Conservation (phyloP, 345 rosid species). For the Mangifera indica region DNA sequence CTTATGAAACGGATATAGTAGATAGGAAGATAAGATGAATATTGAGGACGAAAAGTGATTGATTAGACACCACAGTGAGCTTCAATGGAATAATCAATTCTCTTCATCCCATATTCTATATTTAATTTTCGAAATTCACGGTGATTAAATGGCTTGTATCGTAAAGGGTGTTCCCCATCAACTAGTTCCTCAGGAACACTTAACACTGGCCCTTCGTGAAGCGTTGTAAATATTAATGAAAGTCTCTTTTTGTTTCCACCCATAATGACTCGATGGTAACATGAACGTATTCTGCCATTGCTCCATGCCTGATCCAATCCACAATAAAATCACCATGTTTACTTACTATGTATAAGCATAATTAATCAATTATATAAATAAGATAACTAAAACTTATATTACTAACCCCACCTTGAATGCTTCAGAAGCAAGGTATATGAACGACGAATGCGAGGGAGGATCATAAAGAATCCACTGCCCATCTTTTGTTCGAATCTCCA, state of each 20-base stretch:
- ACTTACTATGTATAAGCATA: too few relatives aligned
- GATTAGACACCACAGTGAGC: not conserved
- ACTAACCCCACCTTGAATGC: constrained; percentile 6
- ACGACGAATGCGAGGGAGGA: constrained; percentile 9
- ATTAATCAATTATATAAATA: too few relatives aligned
- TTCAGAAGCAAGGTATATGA: constrained; percentile 12
- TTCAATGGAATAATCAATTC: not conserved
- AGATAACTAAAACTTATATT: too few relatives aligned
- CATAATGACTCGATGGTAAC: constrained; percentile 11
- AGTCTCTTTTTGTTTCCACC: not conserved
- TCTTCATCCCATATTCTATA: not conserved
- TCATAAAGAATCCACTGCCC: constrained; percentile 27
- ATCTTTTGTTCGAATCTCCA: constrained; percentile 33
- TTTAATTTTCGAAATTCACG: not conserved
- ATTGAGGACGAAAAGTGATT: too few relatives aligned
- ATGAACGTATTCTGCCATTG: not conserved
- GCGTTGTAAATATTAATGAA: not conserved
- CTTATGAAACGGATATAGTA: too few relatives aligned
- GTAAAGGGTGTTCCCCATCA: constrained; percentile 17
- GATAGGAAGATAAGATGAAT: too few relatives aligned
- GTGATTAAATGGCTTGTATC: constrained; percentile 19
- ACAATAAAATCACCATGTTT: not conserved
- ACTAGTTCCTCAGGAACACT: constrained; percentile 19
- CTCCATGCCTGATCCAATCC: not conserved
- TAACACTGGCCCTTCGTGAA: not conserved